These are phyloP conservation scores for Domatiomyces catenatus DNA, from an alignment of 2,329 filamentous ascomycete genomes.

Conservation along the genomic window DNA sequence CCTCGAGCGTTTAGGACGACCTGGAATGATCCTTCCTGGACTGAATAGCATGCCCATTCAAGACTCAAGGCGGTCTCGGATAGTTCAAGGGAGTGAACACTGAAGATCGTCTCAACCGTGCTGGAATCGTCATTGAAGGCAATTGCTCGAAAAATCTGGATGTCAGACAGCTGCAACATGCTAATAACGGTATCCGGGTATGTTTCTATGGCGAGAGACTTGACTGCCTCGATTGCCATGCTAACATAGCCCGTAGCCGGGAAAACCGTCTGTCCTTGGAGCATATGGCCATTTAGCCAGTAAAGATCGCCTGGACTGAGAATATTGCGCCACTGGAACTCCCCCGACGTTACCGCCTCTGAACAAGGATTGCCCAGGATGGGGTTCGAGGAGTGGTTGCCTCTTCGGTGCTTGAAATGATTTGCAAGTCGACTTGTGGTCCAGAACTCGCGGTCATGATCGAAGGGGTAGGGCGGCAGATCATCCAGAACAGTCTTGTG, in stretches of 20 bases:
- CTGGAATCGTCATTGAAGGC: neutral
- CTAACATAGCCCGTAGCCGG: conserved; percentile 21
- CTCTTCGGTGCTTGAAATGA: neutral
- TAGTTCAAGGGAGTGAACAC: neutral
- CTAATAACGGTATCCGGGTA: neutral
- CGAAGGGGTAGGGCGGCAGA: conserved; percentile 35
- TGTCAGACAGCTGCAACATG: neutral
- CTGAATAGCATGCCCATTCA: neutral
- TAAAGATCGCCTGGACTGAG: conserved; percentile 27
- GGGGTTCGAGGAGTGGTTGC: neutral
- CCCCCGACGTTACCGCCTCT: conserved; percentile 11
- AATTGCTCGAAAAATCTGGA: neutral
- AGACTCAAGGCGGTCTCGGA: neutral
- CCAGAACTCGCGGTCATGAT: conserved; percentile 31
- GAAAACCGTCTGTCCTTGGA: conserved; percentile 22
- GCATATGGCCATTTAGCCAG: conserved; percentile 35
- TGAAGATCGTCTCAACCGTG: neutral
- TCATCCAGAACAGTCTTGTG: conserved; percentile 12
- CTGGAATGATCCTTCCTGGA: neutral
- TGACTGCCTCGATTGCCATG: conserved; percentile 18
- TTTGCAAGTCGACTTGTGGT: conserved; percentile 10
- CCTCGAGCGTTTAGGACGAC: neutral
- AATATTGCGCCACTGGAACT: conserved; percentile 32
- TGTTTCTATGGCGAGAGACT: neutral
- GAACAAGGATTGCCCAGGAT: conserved; percentile 9